Evolutionary conservation across 345 rosid species (phyloP), one percentile per base, ranked within the genome.

Genomic region (Eucalyptus camaldulensis): DNA sequence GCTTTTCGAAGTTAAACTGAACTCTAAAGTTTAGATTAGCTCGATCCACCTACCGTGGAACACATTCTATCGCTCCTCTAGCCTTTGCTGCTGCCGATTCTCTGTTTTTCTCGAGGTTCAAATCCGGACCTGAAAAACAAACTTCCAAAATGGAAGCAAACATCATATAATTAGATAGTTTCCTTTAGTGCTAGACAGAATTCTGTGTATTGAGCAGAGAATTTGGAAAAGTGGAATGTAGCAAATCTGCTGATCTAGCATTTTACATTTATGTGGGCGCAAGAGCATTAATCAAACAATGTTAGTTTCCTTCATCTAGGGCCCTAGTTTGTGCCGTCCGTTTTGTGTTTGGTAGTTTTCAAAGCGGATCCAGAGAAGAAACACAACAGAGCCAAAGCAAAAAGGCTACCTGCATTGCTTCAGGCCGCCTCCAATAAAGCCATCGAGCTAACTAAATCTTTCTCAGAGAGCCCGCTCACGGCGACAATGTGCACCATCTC

Each of bases 11-110:
- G 83, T 40, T 76, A 40, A 76, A 11, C 11, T 80, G 87, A 21
- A 87, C 51, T 60, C 69, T 33, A 53, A 86, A 91, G 76, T 43
- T 76, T 29, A 44, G 53, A 88, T 80, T 49, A 67, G 87, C 22
- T 87, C 92, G 87, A 85, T 60, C 56, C 89, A 47, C 53, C n/a
- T 47, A 88, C 29, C 31, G 80, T 49, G 12, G 93, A 90, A 69
- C 91, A 72, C 92, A 91, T 91, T 67, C 58, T 89, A 49, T 33
- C 56, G 37, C 12, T 90, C 72, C 88, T 43, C 50, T 88, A 29
- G 54, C 49, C 87, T 43, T 27, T 13, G 31, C 85, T 86, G 76
- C 60, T 19, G 27, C 27, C 83, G 8, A 4, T 72, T 33, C 83
- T 72, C 10, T 58, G 40, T 37, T 37, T 9, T 72, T 21, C 27